Percentiles rank a stretch among this genome's conserved stretches.
Conservation (phyloP, 2,329 filamentous ascomycete species). For the Arthrocladium fulminans region DNA sequence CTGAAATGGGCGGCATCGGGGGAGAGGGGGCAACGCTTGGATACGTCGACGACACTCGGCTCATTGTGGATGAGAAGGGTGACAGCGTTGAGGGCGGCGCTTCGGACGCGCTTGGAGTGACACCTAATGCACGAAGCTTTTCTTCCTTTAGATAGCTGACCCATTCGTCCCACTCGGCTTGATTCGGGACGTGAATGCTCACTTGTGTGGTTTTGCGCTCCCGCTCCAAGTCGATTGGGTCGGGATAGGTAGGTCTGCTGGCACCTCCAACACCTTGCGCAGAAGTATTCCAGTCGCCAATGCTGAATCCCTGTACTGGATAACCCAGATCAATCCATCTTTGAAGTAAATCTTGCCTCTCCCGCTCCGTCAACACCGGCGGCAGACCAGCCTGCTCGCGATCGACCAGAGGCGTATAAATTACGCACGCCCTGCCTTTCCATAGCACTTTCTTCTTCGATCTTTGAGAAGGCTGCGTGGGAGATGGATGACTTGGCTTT, state of each 20-base stretch:
- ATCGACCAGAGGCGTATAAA: conserved; percentile 60
- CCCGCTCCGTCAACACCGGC: conserved; percentile 31
- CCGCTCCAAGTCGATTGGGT: conserved; percentile 30
- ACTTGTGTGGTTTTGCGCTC: conserved; percentile 29
- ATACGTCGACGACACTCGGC: conserved; percentile 64
- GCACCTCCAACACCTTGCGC: conserved; percentile 23
- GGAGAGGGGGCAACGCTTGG: conserved; percentile 74
- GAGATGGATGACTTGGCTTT: conserved; percentile 24
- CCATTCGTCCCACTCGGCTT: conserved; percentile 63
- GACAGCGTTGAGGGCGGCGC: conserved; percentile 52
- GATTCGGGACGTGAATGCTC: conserved; percentile 36
- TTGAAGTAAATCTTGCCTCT: conserved; percentile 33
- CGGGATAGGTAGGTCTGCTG: conserved; percentile 37
- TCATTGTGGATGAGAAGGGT: conserved; percentile 53
- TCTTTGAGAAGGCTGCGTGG: conserved; percentile 26
- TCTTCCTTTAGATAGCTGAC: conserved; percentile 77
- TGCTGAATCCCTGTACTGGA: conserved; percentile 33
- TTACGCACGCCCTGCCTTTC: conserved; percentile 66
- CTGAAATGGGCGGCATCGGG: conserved; percentile 69
- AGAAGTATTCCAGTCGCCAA: conserved; percentile 26
- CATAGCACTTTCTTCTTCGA: conserved; percentile 64
- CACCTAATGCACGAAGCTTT: conserved; percentile 83
- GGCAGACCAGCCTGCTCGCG: conserved; percentile 47
- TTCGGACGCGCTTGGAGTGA: conserved; percentile 69
- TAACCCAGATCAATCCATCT: conserved; percentile 37